phyloP scores from a whole-genome alignment of 495 filamentous ascomycete genomes.

The Cudoniella acicularis region DNA sequence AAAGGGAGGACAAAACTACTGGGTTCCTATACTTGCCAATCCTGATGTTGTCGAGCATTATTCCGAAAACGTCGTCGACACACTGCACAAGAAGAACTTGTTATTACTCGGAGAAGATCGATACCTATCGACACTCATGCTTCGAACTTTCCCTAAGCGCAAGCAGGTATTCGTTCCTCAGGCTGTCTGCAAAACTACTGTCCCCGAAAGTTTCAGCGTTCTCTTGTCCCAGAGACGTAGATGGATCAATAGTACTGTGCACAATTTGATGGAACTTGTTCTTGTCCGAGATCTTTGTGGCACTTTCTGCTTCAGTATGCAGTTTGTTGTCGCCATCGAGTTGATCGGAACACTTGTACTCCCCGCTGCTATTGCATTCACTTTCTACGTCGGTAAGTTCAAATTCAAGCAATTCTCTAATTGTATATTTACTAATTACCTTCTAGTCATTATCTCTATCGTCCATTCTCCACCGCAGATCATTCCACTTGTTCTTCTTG shows the following conservation, averaged over 20 bases:
- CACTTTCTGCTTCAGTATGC: constrained; percentile 99
- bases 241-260: constrained; percentile 99
- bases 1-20: constrained; percentile 98
- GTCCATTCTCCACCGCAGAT: constrained; percentile 77
- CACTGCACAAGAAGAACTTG: constrained; percentile 96
- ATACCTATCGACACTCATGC: constrained; percentile 94
- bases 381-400: constrained; percentile 84
- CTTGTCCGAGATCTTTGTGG: constrained; percentile 95
- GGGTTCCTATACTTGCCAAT: constrained; percentile 98
- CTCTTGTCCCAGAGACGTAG: constrained; percentile 89
- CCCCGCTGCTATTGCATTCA: constrained; percentile 94
- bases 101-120: constrained; percentile 95
- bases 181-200: constrained; percentile 96
- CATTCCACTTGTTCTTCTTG: constrained; percentile 88
- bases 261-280: constrained; percentile 97
- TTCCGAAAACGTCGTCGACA: constrained; percentile 99
- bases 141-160: constrained; percentile 97
- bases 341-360: constrained; percentile 91
- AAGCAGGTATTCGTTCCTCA: constrained; percentile 99
- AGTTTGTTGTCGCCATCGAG: constrained; percentile 96
- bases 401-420: not conserved
- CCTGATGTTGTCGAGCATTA: constrained; percentile 99
- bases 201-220: constrained; percentile 89
- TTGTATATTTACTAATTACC: constrained; percentile 22
- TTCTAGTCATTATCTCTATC: constrained; percentile 80